A percentile compares a stretch with the other conserved stretches of the same genome.
Conservation (phyloP, 257 asterid species). For the Coffea eugenioides region DNA sequence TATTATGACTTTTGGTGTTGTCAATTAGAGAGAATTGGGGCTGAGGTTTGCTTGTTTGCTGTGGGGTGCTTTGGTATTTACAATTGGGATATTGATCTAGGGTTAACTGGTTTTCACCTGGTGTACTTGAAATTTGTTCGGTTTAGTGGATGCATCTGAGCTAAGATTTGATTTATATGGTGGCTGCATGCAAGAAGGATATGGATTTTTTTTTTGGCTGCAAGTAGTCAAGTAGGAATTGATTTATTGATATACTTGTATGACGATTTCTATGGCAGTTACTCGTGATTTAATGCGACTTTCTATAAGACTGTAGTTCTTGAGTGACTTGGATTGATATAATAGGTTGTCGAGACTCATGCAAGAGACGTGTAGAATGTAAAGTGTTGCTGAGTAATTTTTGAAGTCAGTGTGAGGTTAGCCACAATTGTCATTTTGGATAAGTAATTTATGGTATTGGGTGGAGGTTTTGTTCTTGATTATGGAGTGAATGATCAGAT, state of each 20-base stretch:
- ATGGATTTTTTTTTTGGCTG: not conserved
- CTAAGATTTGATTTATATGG: not conserved
- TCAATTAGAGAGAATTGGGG: too few species aligned
- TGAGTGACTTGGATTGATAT: not conserved
- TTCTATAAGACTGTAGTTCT: not conserved
- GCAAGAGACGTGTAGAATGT: not conserved
- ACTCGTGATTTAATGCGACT: not conserved
- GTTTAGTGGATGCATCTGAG: not conserved
- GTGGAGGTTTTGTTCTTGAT: too few species aligned
- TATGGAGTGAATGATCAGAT: not conserved
- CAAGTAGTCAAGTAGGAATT: not conserved
- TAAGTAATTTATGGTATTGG: not conserved
- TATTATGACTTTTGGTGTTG: not conserved
- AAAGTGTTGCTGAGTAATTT: too few species aligned
- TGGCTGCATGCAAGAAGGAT: not conserved
- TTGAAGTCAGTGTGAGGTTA: not conserved
- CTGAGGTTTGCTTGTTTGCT: not conserved
- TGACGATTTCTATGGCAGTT: not conserved
- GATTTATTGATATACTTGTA: not conserved
- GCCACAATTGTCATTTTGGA: not conserved
- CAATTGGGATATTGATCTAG: not conserved
- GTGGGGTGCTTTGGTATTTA: not conserved
- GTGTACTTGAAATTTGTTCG: not conserved
- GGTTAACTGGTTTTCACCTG: not conserved
- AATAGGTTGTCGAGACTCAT: not conserved